phyloP scores from a whole-genome alignment of 495 filamentous ascomycete species.

The Penicillium alfredii region DNA sequence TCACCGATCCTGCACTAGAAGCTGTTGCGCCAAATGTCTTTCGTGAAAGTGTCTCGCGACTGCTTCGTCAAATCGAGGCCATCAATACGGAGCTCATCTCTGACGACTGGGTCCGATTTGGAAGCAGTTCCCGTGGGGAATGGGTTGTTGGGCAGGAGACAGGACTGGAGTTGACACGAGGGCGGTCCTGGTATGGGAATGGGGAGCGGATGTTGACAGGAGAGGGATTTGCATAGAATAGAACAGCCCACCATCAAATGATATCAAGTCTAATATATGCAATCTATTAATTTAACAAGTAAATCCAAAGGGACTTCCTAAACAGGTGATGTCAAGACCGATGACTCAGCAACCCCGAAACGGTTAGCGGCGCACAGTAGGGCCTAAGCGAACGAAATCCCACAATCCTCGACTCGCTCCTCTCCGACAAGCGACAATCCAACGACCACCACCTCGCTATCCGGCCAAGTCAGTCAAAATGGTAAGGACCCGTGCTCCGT shows the following conservation, averaged over 20 bases:
- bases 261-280: not conserved
- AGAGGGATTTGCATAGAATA: slow-evolving; percentile 39
- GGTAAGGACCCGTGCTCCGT: slow-evolving; percentile 40
- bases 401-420: slow-evolving; percentile 40
- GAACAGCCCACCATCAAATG: slow-evolving; percentile 1
- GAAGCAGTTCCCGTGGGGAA: slow-evolving; percentile 41
- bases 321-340: slow-evolving; percentile 7
- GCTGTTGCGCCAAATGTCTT: slow-evolving; percentile 17
- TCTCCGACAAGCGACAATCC: slow-evolving; percentile 44
- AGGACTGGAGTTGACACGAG: slow-evolving; percentile 64
- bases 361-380: slow-evolving; percentile 38
- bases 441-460: slow-evolving; percentile 45
- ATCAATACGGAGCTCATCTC: slow-evolving; percentile 66
- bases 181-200: slow-evolving; percentile 78
- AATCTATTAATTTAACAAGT: too few relatives aligned
- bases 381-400: slow-evolving; percentile 49
- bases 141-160: slow-evolving; percentile 77
- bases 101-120: slow-evolving; percentile 58
- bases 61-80: slow-evolving; percentile 63
- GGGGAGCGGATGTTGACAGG: slow-evolving; percentile 59
- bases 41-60: slow-evolving; percentile 44
- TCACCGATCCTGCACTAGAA: slow-evolving; percentile 48
- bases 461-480: slow-evolving; percentile 53
- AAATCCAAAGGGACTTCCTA: too few relatives aligned
- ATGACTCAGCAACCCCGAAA: slow-evolving; percentile 25